Base-by-base conservation (phyloP, 495 filamentous ascomycete genomes). In the Gamarada debralockiae region DNA sequence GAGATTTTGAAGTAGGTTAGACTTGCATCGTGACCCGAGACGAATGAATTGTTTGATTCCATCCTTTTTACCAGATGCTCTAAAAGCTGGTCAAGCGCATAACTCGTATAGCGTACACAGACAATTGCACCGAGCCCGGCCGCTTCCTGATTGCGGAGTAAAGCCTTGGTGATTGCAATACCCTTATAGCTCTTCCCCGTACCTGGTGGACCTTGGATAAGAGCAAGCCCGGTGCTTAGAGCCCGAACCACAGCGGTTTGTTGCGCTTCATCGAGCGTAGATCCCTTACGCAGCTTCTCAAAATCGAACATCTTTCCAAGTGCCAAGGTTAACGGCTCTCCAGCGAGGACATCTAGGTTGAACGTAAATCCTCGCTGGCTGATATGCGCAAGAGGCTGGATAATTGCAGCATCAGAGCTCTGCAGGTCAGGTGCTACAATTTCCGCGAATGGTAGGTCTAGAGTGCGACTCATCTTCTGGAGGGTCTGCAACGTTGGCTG, bases 141-240 rank as follows among this genome's bases (percentile, higher is more conserved):
- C n/a, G n/a, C n/a, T n/a, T n/a, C n/a, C n/a, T n/a, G n/a, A n/a
- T n/a, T n/a, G n/a, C n/a, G n/a, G n/a, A n/a, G n/a, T n/a, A 92
- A 63, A 1, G 80, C 76, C 55, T 87, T 79, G 18, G 89, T 73
- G 42, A 83, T 60, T 29, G 73, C 52, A 48, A 67, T 64, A 42
- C 68, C 57, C 18, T 53, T 52, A 53, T 61, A 61, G 20, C 73
- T 78, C 63, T 95, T 93, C 3, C 89, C 89, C 2, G 87, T 92
- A 0, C 89, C 89, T 3, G 89, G 89, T 0, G 89, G 89, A 0
- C 89, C 89, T 72, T 93, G 87, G 25, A 92, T 86, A 0, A 90
- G 67, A 6, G 80, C 80, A 20, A 90, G 55, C 3, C 67, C 67
- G 3, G 75, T 71, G 1, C 70, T 74, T 3, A 95, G 67, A 14